Evolutionary conservation across 2,329 filamentous ascomycete genomes (phyloP), one percentile per base, ranked within the genome.

Genomic region (Hirsutella minnesotensis): DNA sequence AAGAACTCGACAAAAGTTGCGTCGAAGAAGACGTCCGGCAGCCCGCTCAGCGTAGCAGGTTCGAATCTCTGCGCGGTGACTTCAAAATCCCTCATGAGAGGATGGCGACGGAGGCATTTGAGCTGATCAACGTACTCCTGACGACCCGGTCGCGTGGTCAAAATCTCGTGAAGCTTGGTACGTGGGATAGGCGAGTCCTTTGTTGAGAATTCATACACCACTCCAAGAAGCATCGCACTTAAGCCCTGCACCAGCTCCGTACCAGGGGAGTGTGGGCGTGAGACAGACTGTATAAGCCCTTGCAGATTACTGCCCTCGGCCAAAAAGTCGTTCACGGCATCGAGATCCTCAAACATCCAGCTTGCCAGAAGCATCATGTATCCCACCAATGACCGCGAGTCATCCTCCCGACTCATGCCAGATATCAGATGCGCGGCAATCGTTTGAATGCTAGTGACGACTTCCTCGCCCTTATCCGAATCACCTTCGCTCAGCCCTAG

Each of bases 151-250:
- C 82, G 79, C 37, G 82, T 79, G 22, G 77, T 71, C 30, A 98
- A 69, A 22, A 95, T 75, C 20, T 83, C 79, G 54, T 94, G 85
- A 37, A 98, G 67, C 9, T 83, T 89, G 20, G 79, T 72, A 47
- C 92, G 76, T 5, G 90, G 77, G 41, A 98, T 82, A 0, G 92
- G 87, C 0, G 90, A 96, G 62, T 98, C 92, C 58, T 94, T 95
- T 0, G 90, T 95, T 9, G 90, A 96, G 56, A 96, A 98, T 56
- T 98, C 92, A 58, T 96, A 98, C 4, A 92, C 74, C 18, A 94
- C 81, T 9, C 90, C 92, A 1, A 96, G 71, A 0, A 98, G 67
- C 57, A 88, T 79, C 15, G 88, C 83, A 57, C 84, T 87, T 12
- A 98, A 71, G 2, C 92, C 92, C 50, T 86, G 83, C 13, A 90